A percentile compares a stretch with the other conserved stretches of the same genome.
Evolutionary conservation across 306 rosid species (phyloP).

Genomic region (Prosopis cineraria): DNA sequence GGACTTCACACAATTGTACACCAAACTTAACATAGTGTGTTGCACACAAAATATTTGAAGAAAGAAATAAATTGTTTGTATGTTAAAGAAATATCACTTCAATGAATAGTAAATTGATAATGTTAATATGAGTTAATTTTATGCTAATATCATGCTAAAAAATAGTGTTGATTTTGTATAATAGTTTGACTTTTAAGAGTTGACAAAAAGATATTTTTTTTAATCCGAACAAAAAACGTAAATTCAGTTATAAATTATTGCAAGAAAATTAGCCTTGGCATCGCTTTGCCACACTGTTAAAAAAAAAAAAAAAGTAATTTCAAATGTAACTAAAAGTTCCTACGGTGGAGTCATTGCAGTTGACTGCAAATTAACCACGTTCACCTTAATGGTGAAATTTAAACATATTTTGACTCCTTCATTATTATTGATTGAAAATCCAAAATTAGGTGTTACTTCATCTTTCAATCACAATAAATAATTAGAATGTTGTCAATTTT

Average conservation of each 20-base stretch:
- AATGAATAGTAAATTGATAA: background rate
- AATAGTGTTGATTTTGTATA: background rate
- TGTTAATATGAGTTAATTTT: background rate
- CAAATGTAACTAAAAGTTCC: background rate
- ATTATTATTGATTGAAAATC: background rate
- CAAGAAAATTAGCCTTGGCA: background rate
- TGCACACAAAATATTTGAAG: background rate
- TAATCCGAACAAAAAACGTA: background rate
- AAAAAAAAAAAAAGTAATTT: background rate
- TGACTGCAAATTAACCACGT: conserved; percentile 2
- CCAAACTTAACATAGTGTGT: background rate
- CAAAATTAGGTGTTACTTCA: conserved; percentile 9
- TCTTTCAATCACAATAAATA: conserved; percentile 23
- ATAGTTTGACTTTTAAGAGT: background rate
- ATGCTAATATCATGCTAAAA: background rate
- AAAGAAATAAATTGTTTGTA: background rate
- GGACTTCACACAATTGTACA: background rate
- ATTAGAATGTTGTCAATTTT: conserved; percentile 35
- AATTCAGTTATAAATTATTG: background rate
- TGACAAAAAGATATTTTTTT: background rate
- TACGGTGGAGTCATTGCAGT: background rate
- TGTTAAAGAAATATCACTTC: background rate
- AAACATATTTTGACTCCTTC: conserved; percentile 16
- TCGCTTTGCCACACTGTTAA: background rate
- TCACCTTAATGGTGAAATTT: conserved; percentile 22